Percentiles rank a stretch among this genome's conserved stretches.
Conservation (phyloP, 495 filamentous ascomycete species). For the Rusavskia elegans region DNA sequence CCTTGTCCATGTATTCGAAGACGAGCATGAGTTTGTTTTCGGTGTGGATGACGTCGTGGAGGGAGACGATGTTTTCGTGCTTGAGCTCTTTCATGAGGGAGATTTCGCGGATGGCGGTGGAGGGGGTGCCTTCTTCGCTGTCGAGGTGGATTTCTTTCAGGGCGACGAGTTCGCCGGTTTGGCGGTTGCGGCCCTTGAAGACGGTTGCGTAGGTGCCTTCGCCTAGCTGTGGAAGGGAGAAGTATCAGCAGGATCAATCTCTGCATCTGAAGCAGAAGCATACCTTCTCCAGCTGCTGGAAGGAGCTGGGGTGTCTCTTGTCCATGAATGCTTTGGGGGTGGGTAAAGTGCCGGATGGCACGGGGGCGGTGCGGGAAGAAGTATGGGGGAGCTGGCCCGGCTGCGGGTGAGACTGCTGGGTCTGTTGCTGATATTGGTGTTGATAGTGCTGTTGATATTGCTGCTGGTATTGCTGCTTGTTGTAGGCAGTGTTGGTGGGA, state of each 20-base stretch:
- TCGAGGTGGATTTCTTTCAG: slow-evolving; percentile 99
- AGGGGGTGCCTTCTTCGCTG: slow-evolving; percentile 93
- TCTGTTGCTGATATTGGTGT: neutral
- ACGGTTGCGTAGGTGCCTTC: slow-evolving; percentile 99
- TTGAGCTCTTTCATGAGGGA: slow-evolving; percentile 98
- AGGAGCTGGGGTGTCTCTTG: slow-evolving; percentile 79
- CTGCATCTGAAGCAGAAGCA: slow-evolving; percentile 1
- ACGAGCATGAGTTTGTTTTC: slow-evolving; percentile 99
- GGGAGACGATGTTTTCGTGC: slow-evolving; percentile 91
- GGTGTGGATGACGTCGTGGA: slow-evolving; percentile 97
- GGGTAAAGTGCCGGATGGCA: neutral
- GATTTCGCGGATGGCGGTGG: slow-evolving; percentile 97
- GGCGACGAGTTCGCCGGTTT: slow-evolving; percentile 89
- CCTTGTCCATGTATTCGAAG: slow-evolving; percentile 95
- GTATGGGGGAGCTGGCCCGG: neutral
- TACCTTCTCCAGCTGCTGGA: slow-evolving; percentile 94
- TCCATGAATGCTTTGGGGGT: slow-evolving; percentile 43
- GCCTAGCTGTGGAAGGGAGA: slow-evolving; percentile 43
- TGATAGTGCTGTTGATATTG: neutral
- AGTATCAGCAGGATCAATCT: slow-evolving; percentile 4
- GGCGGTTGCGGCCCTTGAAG: slow-evolving; percentile 94
- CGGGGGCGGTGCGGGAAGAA: neutral
- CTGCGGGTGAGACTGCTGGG: neutral
- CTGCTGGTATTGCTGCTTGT: neutral
- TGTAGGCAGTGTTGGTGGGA: neutral